phyloP scores from a whole-genome alignment of 352 stramenopile species.

The Halophytophthora batemanensis region DNA sequence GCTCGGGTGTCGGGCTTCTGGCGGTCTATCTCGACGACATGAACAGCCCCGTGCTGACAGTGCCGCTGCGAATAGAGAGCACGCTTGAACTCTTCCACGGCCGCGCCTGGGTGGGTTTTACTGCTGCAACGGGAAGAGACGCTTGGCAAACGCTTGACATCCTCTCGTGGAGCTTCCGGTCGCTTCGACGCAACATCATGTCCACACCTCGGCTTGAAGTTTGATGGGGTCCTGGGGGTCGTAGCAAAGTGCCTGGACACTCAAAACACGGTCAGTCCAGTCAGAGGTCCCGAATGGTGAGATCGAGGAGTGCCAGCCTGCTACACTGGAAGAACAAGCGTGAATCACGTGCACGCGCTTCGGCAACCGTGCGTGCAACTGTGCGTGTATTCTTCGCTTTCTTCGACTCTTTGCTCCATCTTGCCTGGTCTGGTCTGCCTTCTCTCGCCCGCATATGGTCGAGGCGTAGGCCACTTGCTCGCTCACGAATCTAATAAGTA shows the following conservation, averaged over 20 bases:
- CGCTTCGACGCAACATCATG: constrained; percentile 38
- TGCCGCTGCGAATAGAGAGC: constrained; percentile 83
- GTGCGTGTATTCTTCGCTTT: too few species aligned
- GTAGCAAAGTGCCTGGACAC: too few species aligned
- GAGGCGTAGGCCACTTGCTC: constrained; percentile 36
- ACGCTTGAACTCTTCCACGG: constrained; percentile 80
- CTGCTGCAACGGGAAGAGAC: constrained; percentile 74
- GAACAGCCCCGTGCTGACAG: constrained; percentile 68
- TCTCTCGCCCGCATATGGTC: constrained; percentile 30
- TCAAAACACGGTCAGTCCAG: too few species aligned
- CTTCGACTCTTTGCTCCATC: constrained; percentile 20
- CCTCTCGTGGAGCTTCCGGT: constrained; percentile 78
- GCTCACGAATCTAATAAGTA: constrained; percentile 54
- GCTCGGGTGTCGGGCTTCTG: constrained; percentile 69
- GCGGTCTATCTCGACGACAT: constrained; percentile 88
- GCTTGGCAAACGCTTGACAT: constrained; percentile 91
- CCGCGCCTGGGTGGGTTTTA: constrained; percentile 91
- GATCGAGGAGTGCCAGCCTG: too few species aligned
- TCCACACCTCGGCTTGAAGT: constrained; percentile 12
- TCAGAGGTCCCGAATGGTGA: too few species aligned
- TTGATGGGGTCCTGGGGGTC: too few species aligned
- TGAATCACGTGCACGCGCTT: too few species aligned
- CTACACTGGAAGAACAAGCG: too few species aligned
- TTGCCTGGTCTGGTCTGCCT: constrained; percentile 34
- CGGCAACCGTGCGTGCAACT: too few species aligned